Evolutionary conservation across 208 protist species (phyloP).

Genomic region (Angomonas ambiguus): DNA sequence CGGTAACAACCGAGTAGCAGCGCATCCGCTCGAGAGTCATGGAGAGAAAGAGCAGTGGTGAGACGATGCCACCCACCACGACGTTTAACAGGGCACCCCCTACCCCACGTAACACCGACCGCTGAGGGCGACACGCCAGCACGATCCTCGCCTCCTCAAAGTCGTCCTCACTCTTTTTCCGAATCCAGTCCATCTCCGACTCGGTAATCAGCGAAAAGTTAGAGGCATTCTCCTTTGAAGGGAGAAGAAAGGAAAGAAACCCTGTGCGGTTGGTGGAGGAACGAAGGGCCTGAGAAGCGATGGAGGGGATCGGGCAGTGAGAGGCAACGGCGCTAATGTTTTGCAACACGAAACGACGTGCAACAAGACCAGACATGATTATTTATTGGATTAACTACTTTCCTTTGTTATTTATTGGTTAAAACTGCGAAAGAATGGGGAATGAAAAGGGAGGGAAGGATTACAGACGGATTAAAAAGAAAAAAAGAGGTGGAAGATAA

Average conservation of each 20-base stretch:
- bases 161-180: constrained; percentile 39
- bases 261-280: constrained; percentile 11
- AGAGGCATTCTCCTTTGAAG: not conserved
- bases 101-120: constrained; percentile 37
- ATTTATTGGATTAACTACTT: not conserved
- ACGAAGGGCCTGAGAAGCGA: constrained; percentile 20
- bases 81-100: constrained; percentile 50
- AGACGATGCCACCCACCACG: constrained; percentile 37
- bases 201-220: constrained; percentile 62
- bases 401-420: not conserved
- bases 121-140: constrained; percentile 54
- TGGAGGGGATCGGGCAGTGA: constrained; percentile 42
- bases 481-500: not conserved
- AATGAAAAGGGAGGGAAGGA: not conserved
- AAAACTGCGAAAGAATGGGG: no score
- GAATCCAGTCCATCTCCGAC: constrained; percentile 65
- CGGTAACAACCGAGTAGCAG: constrained; percentile 23
- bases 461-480: not conserved
- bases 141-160: constrained; percentile 68
- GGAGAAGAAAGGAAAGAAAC: not conserved
- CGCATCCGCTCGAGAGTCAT: constrained; percentile 58
- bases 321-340: constrained; percentile 61
- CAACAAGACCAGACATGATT: constrained; percentile 48
- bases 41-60: constrained; percentile 58
- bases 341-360: constrained; percentile 62